These are phyloP conservation scores for Boletus pseudo-olivaceus DNA, from an alignment of 768 basidiomycete species.

Conservation along the genomic window DNA sequence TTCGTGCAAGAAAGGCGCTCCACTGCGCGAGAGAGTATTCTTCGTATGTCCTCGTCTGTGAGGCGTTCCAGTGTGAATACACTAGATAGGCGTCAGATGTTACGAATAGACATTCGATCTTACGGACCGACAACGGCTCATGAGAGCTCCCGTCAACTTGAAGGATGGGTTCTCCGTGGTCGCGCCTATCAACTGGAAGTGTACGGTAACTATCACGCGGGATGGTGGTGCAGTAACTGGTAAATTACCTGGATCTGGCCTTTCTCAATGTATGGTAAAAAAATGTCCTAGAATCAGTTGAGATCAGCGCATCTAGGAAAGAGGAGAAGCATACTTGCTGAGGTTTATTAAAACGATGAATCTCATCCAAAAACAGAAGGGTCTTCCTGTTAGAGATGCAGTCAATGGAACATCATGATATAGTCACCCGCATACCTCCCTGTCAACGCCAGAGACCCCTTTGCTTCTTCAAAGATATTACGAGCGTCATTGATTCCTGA, in stretches of 20 bases:
- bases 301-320: not conserved
- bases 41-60: slow-evolving; percentile 54
- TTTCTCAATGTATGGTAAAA: slow-evolving; percentile 77
- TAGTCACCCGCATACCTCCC: slow-evolving; percentile 45
- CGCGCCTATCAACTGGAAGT: slow-evolving; percentile 63
- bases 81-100: slow-evolving; percentile 38
- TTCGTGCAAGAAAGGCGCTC: slow-evolving; percentile 30
- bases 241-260: slow-evolving; percentile 61
- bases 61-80: slow-evolving; percentile 74
- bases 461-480: slow-evolving; percentile 74
- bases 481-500: slow-evolving; percentile 68
- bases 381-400: slow-evolving; percentile 49
- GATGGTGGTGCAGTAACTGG: not conserved
- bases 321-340: slow-evolving; percentile 48
- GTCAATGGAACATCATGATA: not conserved
- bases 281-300: slow-evolving; percentile 53
- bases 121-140: slow-evolving; percentile 72
- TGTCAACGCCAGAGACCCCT: slow-evolving; percentile 55
- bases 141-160: slow-evolving; percentile 66
- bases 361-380: slow-evolving; percentile 78
- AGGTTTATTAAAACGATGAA: slow-evolving; percentile 73
- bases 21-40: slow-evolving; percentile 56
- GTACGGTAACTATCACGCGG: not conserved
- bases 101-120: not conserved
- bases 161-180: slow-evolving; percentile 92